Percentiles rank a stretch among this genome's conserved stretches.
Conservation (phyloP, 805 yeast genomes). For the Saccharomycopsis malanga region DNA sequence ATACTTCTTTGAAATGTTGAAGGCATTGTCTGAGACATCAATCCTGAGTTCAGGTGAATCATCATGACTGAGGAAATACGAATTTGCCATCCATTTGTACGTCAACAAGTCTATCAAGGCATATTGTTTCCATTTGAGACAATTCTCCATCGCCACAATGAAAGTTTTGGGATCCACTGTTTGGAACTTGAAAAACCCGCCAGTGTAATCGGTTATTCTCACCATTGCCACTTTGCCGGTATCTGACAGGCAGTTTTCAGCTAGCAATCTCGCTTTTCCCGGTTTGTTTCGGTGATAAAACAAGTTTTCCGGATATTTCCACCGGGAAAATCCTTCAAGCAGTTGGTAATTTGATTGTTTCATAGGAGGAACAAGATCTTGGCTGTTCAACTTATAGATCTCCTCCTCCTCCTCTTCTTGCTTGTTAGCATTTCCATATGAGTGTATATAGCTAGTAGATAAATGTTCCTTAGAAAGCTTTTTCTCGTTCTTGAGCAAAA, state of each 20-base stretch:
- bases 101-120: slow-evolving; percentile 2
- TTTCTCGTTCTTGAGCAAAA: not conserved
- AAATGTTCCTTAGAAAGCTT: not conserved
- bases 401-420: not conserved
- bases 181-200: not conserved
- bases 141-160: not conserved
- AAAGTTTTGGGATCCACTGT: not conserved
- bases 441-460: slow-evolving; percentile 3
- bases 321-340: not conserved
- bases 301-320: not conserved
- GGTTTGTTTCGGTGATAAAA: not conserved
- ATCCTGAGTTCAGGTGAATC: slow-evolving; percentile 1
- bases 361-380: slow-evolving; percentile 1
- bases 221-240: not conserved
- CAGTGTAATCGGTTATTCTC: not conserved
- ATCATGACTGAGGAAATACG: slow-evolving; percentile 4
- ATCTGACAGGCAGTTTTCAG: not conserved
- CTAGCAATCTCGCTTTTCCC: not conserved
- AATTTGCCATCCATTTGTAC: not conserved
- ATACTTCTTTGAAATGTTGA: not conserved
- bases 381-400: not conserved
- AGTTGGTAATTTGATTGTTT: slow-evolving; percentile 1
- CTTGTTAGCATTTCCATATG: slow-evolving; percentile 5
- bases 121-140: slow-evolving; percentile 1
- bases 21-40: not conserved